Evolutionary conservation across 345 rosid genomes (phyloP).

Genomic region (sweet orange (Citrus sinensis)): DVS_A1.0 CM039161.1:22713001-22713500

Average conservation of each 20-base stretch:
- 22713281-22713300: neutral
- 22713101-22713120: neutral
- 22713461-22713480: constrained; percentile 31
- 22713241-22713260: neutral
- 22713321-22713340: neutral
- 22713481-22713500: constrained; percentile 34
- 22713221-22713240: neutral
- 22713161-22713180: neutral
- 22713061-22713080: neutral
- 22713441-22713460: constrained; percentile 52
- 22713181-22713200: neutral
- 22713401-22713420: constrained; percentile 51
- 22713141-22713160: neutral
- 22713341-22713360: neutral
- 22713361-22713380: constrained; percentile 40
- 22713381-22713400: constrained; percentile 51
- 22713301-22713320: neutral
- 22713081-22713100: neutral
- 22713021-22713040: neutral
- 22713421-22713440: constrained; percentile 34
- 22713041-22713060: neutral
- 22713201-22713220: neutral
- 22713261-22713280: neutral
- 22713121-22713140: neutral
- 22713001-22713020: neutral